Conservation (phyloP, 768 basidiomycete species). For the Ramaria sp. region DNA sequence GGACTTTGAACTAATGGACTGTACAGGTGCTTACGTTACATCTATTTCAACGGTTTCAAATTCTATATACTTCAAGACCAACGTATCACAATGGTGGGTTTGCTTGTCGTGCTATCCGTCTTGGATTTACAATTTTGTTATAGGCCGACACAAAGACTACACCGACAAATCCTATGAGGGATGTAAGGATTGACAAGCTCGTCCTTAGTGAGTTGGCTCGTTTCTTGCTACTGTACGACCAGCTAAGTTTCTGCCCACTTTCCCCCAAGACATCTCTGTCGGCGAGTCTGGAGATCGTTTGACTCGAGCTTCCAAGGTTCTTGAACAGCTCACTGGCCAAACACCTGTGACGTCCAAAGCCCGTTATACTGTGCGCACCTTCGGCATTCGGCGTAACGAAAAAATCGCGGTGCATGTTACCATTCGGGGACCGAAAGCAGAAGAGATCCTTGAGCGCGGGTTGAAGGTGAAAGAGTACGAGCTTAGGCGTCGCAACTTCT, state of each 20-base stretch:
- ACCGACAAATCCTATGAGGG: conserved; percentile 91
- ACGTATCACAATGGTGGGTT: conserved; percentile 4
- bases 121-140: background rate
- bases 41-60: background rate
- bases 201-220: conserved; percentile 80
- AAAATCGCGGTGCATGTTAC: conserved; percentile 99
- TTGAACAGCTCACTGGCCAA: conserved; percentile 99
- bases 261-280: conserved; percentile 84
- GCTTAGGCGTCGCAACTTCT: conserved; percentile 93
- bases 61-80: conserved; percentile 5
- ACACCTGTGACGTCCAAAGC: conserved; percentile 99
- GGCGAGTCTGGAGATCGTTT: conserved; percentile 99
- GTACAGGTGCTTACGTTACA: conserved; percentile 9
- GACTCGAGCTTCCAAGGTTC: conserved; percentile 97
- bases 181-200: conserved; percentile 95
- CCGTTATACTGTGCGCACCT: conserved; percentile 97
- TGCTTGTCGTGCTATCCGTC: background rate
- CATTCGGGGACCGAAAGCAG: conserved; percentile 98
- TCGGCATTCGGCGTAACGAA: conserved; percentile 99
- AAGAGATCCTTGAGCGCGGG: conserved; percentile 98
- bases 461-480: conserved; percentile 99
- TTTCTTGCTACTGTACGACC: conserved; percentile 10
- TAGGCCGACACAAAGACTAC: conserved; percentile 84
- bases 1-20: background rate
- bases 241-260: conserved; percentile 2